Evolutionary conservation across 108 stramenopile genomes (phyloP).

Genomic region (Poteriospumella lacustris): DNA sequence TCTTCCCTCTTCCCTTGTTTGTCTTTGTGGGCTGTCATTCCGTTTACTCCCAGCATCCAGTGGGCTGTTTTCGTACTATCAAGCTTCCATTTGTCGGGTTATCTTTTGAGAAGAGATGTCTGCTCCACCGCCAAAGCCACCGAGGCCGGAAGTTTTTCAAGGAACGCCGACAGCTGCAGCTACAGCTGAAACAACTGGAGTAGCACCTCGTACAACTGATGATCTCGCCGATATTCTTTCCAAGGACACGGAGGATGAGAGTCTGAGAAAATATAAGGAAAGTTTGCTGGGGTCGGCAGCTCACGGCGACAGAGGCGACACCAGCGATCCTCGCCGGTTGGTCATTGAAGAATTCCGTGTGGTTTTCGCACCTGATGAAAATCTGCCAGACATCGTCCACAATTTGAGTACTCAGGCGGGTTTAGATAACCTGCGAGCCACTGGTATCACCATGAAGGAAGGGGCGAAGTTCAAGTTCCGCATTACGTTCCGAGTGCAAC

Average conservation of each 20-base stretch:
- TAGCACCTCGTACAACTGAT: neutral
- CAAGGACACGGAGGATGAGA: slow-evolving; percentile 33
- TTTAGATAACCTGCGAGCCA: neutral
- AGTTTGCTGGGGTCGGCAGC: slow-evolving; percentile 34
- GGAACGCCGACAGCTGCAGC: slow-evolving; percentile 45
- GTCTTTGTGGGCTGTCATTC: no score
- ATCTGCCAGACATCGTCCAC: slow-evolving; percentile 23
- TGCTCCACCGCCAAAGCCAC: neutral
- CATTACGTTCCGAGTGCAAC: slow-evolving; percentile 33
- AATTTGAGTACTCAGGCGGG: slow-evolving; percentile 26
- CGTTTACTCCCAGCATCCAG: no score
- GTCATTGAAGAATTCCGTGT: slow-evolving; percentile 30
- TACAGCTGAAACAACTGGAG: slow-evolving; percentile 50
- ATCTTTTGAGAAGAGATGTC: neutral
- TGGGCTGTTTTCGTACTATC: no score
- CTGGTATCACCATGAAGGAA: slow-evolving; percentile 37
- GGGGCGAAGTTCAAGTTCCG: slow-evolving; percentile 34
- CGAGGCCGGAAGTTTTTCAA: neutral
- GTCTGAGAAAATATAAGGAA: slow-evolving; percentile 37
- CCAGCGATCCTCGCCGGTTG: slow-evolving; percentile 25
- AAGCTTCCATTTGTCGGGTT: no score
- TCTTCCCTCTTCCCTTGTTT: no score
- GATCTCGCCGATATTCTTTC: slow-evolving; percentile 27
- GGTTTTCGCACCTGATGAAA: slow-evolving; percentile 3
- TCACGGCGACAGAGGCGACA: slow-evolving; percentile 34